Evolutionary conservation across 305 asterid genomes (phyloP).

Genomic region (Caryopteris hybrid): DNA sequence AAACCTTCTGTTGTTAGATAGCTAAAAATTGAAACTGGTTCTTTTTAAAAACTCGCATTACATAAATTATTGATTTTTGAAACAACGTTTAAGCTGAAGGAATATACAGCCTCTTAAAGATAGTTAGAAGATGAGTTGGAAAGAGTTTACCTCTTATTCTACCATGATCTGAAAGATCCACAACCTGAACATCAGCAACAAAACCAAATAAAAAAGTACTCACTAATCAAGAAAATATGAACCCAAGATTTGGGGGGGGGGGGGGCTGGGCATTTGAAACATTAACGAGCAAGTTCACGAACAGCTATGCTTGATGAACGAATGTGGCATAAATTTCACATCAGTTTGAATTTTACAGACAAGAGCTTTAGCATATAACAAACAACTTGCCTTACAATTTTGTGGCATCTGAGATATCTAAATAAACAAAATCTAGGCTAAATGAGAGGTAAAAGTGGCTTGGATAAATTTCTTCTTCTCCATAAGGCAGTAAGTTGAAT

Average conservation of each 20-base stretch:
- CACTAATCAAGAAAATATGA: neutral
- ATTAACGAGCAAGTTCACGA: slow-evolving; percentile 11
- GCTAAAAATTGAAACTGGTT: neutral
- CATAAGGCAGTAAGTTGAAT: neutral
- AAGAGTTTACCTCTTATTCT: slow-evolving; percentile 77
- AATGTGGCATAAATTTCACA: neutral
- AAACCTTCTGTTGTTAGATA: neutral
- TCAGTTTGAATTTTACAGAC: slow-evolving; percentile 5
- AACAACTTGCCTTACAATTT: neutral
- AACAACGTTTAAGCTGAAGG: neutral
- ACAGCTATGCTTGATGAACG: slow-evolving; percentile 10
- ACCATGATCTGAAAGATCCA: slow-evolving; percentile 81
- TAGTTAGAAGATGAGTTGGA: neutral
- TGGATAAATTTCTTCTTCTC: neutral
- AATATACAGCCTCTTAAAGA: slow-evolving; percentile 4
- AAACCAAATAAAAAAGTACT: neutral
- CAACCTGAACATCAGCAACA: slow-evolving; percentile 43
- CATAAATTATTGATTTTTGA: neutral
- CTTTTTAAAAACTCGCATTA: neutral
- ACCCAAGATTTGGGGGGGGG: neutral
- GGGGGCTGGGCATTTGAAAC: neutral
- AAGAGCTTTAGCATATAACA: slow-evolving; percentile 8
- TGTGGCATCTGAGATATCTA: no score
- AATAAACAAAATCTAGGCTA: no score
- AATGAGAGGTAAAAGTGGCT: neutral